These are phyloP conservation scores for Geranomyces michiganensis DNA, from an alignment of 192 early-diverging fungal genomes.

Conservation along the genomic window DNA sequence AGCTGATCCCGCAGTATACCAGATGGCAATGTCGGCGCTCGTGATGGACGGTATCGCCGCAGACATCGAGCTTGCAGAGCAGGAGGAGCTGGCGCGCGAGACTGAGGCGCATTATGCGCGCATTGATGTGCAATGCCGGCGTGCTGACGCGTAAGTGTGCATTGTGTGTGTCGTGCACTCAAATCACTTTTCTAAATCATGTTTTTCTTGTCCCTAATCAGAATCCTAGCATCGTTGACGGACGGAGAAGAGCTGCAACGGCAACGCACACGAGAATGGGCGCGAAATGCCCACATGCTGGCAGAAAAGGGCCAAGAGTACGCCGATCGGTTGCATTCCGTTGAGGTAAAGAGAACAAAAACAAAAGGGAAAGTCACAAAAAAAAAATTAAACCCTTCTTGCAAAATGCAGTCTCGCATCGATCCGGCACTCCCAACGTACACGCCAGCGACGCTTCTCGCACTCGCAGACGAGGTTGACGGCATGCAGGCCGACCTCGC, in stretches of 20 bases:
- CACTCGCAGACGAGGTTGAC: background rate
- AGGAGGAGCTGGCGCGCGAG: background rate
- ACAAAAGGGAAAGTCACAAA: background rate
- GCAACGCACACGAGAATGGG: conserved; percentile 12
- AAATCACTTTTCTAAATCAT: background rate
- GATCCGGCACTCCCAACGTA: background rate
- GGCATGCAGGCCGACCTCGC: background rate
- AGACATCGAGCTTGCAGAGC: background rate
- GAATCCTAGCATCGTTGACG: background rate
- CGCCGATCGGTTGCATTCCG: conserved; percentile 4
- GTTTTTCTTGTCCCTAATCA: background rate
- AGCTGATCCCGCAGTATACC: background rate
- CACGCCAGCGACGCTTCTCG: background rate
- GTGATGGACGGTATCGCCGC: background rate
- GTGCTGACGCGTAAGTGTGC: background rate
- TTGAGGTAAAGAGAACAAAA: background rate
- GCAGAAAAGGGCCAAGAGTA: conserved; percentile 14
- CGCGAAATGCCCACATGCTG: conserved; percentile 7
- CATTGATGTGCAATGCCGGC: background rate
- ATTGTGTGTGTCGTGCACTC: background rate
- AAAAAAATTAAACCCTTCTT: too few relatives aligned
- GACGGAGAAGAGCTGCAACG: conserved; percentile 11
- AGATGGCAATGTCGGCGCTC: background rate
- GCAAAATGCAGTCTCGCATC: background rate
- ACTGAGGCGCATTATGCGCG: background rate